Base-by-base conservation (phyloP, 257 asterid genomes). In the Craterostigma plantagineum region DNA sequence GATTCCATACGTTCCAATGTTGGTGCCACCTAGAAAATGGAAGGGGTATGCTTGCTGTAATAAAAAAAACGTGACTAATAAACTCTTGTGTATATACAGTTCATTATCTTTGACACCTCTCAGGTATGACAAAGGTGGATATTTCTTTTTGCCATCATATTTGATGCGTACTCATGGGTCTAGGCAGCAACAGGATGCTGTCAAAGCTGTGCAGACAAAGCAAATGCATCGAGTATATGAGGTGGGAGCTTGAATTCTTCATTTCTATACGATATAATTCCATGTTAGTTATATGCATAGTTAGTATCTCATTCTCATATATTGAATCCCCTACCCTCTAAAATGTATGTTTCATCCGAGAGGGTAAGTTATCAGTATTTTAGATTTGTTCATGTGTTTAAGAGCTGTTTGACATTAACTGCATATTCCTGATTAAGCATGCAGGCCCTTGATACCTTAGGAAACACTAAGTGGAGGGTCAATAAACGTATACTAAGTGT, bases 11-110 rank as follows among this genome's bases (percentile, higher is more conserved):
- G 81, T 87, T 51, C 97, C 97, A 9, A 87, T 87, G 97, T 66
- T 87, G 76, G 92, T 87, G 60, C 95, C 97, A 49, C 97, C 97
- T 11, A 81, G 61, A 67, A 87, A 73, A 59, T 87, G 97, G 97
- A 79, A 61, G 68, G 93, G 97, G 97, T 87, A 74, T 49, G 51
- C 33, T 42, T 7, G 45, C 16, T 40, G 45, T 8, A 16, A 53
- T 35, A 34, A 41, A 46, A 42, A 43, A 43, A 34, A 30, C 6
- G 27, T 14, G 7, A 23, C 18, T 52, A 14, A 49, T 36, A 7
- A 39, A 9, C 14, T 9, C 40, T 10, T 36, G 1, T 9, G 12
- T 36, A 8, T 8, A 9, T n/a, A n/a, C n/a, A n/a, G n/a, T 23
- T 23, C 30, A 23, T 23, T 23, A 23, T 6, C 30, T 23, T 23